These are phyloP conservation scores for Xylaria sp. DNA, from an alignment of 2,329 filamentous ascomycete genomes.

Conservation along the genomic window DNA sequence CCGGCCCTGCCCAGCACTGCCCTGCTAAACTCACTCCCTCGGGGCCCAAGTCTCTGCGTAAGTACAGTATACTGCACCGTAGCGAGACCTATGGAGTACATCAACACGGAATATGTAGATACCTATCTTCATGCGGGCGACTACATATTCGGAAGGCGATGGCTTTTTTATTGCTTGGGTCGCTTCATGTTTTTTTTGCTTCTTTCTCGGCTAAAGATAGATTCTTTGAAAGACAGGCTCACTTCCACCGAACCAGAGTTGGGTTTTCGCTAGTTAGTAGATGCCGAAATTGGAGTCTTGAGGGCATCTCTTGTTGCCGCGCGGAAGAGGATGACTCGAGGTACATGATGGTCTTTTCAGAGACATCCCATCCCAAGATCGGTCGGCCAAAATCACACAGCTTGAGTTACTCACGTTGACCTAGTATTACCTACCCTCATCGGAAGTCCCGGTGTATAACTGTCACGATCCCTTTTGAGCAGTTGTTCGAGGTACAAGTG, in stretches of 20 bases:
- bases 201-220: background rate
- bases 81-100: background rate
- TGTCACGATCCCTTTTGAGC: background rate
- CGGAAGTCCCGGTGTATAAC: background rate
- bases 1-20: constrained; percentile 3
- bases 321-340: background rate
- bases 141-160: background rate
- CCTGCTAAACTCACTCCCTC: background rate
- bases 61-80: background rate
- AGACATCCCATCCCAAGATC: no score
- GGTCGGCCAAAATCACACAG: no score
- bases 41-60: no score
- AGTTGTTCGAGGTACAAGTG: background rate
- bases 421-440: background rate
- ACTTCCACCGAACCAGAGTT: no score
- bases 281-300: background rate
- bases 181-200: no score
- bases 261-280: background rate
- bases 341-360: no score
- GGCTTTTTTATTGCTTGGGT: background rate
- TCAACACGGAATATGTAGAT: no score
- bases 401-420: no score
- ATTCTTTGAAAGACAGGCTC: no score
- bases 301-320: background rate
- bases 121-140: background rate